These are phyloP conservation scores for Solanum stenotomum DNA, from an alignment of 257 asterid genomes.

Conservation along the genomic window DNA sequence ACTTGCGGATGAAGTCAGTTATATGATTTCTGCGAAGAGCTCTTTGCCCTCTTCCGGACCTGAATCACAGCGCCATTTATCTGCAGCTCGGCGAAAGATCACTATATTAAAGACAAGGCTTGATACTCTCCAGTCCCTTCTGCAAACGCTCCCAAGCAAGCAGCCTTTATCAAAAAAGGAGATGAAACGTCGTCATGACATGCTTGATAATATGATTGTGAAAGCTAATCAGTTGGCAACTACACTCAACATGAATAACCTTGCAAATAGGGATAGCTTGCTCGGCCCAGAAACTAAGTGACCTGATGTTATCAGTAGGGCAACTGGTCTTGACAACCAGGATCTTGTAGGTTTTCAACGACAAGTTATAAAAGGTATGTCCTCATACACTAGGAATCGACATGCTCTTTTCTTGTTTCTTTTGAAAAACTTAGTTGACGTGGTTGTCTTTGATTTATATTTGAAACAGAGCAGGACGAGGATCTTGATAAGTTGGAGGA, in stretches of 20 bases:
- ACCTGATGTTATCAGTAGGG: conserved; percentile 12
- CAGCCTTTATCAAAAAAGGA: conserved; percentile 10
- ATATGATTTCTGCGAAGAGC: conserved; percentile 4
- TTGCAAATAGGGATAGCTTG: conserved; percentile 15
- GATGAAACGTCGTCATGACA: conserved; percentile 19
- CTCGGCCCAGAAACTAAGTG: conserved; percentile 18
- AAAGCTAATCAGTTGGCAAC: conserved; percentile 18
- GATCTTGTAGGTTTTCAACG: conserved; percentile 17
- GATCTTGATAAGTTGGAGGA: conserved; percentile 14
- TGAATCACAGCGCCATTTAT: conserved; percentile 8
- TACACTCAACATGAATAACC: conserved; percentile 18
- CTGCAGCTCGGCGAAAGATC: conserved; percentile 13
- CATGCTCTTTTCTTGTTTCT: background rate
- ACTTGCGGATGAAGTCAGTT: conserved; percentile 10
- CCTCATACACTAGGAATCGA: background rate
- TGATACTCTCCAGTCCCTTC: conserved; percentile 15
- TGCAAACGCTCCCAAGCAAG: conserved; percentile 9
- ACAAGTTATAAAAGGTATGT: conserved; percentile 17
- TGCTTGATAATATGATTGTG: background rate
- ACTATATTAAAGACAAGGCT: conserved; percentile 14
- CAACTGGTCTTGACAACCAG: conserved; percentile 16
- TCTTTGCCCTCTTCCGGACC: conserved; percentile 11
- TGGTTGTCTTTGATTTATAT: background rate
- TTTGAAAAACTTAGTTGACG: background rate
- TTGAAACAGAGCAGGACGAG: conserved; percentile 7